These are phyloP conservation scores for Suillus cothurnatus DNA, from an alignment of 768 basidiomycete genomes.

Conservation along the genomic window DNA sequence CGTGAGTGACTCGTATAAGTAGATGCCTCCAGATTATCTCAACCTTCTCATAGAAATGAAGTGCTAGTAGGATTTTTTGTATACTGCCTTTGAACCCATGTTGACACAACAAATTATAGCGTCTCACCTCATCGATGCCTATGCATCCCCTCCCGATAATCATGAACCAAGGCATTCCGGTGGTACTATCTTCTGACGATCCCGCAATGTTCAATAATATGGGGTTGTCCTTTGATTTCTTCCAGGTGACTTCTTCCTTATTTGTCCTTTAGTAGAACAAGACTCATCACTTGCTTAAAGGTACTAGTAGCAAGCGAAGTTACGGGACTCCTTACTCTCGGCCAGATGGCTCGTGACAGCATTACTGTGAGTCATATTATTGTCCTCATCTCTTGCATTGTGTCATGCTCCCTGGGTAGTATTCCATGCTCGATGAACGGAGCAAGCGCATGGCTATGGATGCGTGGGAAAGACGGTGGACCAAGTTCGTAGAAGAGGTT, in stretches of 20 bases:
- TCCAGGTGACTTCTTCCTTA: constrained; percentile 47
- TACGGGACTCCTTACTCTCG: constrained; percentile 59
- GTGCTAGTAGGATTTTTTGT: constrained; percentile 49
- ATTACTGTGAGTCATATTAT: constrained; percentile 44
- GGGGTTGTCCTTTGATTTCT: constrained; percentile 77
- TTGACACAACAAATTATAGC: constrained; percentile 37
- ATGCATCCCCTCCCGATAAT: constrained; percentile 70
- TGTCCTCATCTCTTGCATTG: constrained; percentile 7
- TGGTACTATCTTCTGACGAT: constrained; percentile 72
- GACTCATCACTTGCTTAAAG: constrained; percentile 25
- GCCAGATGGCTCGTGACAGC: constrained; percentile 62
- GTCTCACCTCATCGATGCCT: constrained; percentile 74
- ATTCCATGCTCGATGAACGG: constrained; percentile 48
- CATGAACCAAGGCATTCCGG: constrained; percentile 69
- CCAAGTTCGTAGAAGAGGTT: constrained; percentile 42
- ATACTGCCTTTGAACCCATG: neutral
- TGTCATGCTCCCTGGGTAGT: constrained; percentile 32
- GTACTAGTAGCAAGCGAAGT: constrained; percentile 68
- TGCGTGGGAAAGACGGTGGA: constrained; percentile 51
- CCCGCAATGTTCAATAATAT: constrained; percentile 73
- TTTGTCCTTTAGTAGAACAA: neutral
- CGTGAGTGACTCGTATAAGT: constrained; percentile 31
- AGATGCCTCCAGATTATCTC: neutral
- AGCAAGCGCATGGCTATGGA: constrained; percentile 46
- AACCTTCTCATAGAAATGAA: constrained; percentile 55